Evolutionary conservation across 495 filamentous ascomycete genomes (phyloP).

Genomic region (Aspergillus leporis): DNA sequence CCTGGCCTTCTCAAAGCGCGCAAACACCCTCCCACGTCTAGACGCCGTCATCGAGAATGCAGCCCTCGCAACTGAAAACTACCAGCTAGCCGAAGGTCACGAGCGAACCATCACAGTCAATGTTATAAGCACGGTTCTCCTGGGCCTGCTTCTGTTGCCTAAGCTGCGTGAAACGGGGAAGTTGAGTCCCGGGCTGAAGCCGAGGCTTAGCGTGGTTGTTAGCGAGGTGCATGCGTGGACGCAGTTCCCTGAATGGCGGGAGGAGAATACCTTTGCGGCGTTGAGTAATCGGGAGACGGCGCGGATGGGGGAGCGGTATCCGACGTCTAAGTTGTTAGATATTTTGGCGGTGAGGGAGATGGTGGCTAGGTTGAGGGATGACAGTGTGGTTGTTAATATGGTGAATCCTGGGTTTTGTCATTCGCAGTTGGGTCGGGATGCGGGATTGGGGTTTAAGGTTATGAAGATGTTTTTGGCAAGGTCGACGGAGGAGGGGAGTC

Average conservation of each 20-base stretch:
- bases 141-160: slow-evolving; percentile 47
- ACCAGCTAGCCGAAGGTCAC: slow-evolving; percentile 35
- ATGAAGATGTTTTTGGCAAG: slow-evolving; percentile 37
- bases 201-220: slow-evolving; percentile 35
- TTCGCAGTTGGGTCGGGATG: slow-evolving; percentile 43
- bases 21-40: slow-evolving; percentile 34
- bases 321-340: slow-evolving; percentile 54
- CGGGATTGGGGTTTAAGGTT: slow-evolving; percentile 6
- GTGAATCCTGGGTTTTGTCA: slow-evolving; percentile 54
- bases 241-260: slow-evolving; percentile 31
- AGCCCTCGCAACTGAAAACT: slow-evolving; percentile 33
- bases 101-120: slow-evolving; percentile 57
- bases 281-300: slow-evolving; percentile 33
- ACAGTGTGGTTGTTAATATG: slow-evolving; percentile 53
- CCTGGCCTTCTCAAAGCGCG: slow-evolving; percentile 40
- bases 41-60: slow-evolving; percentile 50
- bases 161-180: slow-evolving; percentile 36
- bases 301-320: slow-evolving; percentile 41
- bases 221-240: slow-evolving; percentile 43
- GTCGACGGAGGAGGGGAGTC: slow-evolving; percentile 47
- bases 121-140: slow-evolving; percentile 48
- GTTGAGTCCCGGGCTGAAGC: slow-evolving; percentile 17
- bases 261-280: slow-evolving; percentile 30
- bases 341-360: slow-evolving; percentile 50
- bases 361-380: slow-evolving; percentile 27